These are phyloP conservation scores for Microascus cirrosus DNA, from an alignment of 2,329 filamentous ascomycete species.

Conservation along the genomic window DNA sequence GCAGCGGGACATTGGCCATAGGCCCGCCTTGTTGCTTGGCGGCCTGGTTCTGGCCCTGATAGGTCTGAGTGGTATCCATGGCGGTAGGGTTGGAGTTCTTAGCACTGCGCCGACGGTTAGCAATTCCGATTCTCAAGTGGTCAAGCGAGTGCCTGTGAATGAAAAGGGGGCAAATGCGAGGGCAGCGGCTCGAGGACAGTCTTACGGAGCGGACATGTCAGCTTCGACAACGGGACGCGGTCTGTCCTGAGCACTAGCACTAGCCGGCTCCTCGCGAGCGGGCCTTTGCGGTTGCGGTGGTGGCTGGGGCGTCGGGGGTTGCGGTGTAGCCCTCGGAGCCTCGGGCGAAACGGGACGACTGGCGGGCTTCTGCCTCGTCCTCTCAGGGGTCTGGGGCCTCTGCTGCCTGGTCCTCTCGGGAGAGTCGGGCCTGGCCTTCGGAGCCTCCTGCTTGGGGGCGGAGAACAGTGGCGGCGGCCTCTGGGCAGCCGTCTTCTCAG, in stretches of 20 bases:
- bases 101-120: not conserved
- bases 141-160: too few relatives aligned
- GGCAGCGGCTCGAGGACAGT: not conserved
- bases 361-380: not conserved
- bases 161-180: not conserved
- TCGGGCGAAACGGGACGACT: slow-evolving; percentile 4
- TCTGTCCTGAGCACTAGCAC: not conserved
- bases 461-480: not conserved
- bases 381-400: slow-evolving; percentile 2
- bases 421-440: slow-evolving; percentile 29
- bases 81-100: slow-evolving; percentile 1
- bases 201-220: slow-evolving; percentile 9
- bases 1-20: slow-evolving; percentile 19
- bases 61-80: slow-evolving; percentile 10
- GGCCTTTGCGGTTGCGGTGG: not conserved
- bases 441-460: slow-evolving; percentile 15
- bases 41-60: slow-evolving; percentile 6
- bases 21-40: slow-evolving; percentile 14
- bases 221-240: not conserved
- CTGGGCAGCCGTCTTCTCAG: not conserved
- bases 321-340: not conserved
- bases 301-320: too few relatives aligned
- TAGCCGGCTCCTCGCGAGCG: slow-evolving; percentile 1
- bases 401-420: too few relatives aligned
- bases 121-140: not conserved